Conservation (phyloP, 139 green algal species). For the Diplosphaera chodatii region DNA sequence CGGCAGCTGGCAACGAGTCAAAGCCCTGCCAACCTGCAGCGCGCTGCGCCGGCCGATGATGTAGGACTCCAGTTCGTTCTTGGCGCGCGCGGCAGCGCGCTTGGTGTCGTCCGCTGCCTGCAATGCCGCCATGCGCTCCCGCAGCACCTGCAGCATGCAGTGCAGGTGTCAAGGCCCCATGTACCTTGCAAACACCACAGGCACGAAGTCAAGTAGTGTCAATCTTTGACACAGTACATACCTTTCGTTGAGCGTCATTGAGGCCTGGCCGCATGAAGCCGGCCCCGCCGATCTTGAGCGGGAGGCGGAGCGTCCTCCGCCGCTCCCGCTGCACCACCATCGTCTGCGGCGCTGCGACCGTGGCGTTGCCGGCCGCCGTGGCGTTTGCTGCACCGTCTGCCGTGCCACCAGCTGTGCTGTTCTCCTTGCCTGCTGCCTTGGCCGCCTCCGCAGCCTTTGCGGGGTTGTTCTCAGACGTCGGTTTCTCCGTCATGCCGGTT, state of each 20-base stretch:
- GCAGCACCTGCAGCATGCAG: slow-evolving; percentile 16
- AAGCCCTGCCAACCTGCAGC: slow-evolving; percentile 44
- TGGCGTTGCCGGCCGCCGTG: slow-evolving; percentile 11
- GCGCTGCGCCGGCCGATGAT: slow-evolving; percentile 69
- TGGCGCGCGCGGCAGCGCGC: slow-evolving; percentile 47
- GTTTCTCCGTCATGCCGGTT: too few species aligned
- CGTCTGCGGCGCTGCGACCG: background rate
- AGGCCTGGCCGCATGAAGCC: slow-evolving; percentile 11
- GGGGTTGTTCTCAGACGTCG: too few species aligned
- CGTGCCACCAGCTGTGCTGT: too few species aligned
- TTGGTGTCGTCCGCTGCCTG: slow-evolving; percentile 50
- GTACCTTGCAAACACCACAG: too few species aligned
- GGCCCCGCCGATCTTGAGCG: slow-evolving; percentile 26
- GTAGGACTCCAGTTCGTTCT: slow-evolving; percentile 90
- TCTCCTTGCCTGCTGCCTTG: too few species aligned
- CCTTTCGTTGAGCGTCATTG: slow-evolving; percentile 16
- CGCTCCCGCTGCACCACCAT: too few species aligned
- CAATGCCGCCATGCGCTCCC: slow-evolving; percentile 8
- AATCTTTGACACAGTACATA: too few species aligned
- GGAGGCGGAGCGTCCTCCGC: slow-evolving; percentile 17
- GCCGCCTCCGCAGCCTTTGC: too few species aligned
- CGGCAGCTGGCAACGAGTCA: too few species aligned
- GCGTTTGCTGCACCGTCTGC: too few species aligned
- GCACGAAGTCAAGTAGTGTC: too few species aligned
- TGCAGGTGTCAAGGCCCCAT: too few species aligned